Evolutionary conservation across 2,329 filamentous ascomycete genomes (phyloP).

Genomic region (Ceratocystis eucalypticola): DNA sequence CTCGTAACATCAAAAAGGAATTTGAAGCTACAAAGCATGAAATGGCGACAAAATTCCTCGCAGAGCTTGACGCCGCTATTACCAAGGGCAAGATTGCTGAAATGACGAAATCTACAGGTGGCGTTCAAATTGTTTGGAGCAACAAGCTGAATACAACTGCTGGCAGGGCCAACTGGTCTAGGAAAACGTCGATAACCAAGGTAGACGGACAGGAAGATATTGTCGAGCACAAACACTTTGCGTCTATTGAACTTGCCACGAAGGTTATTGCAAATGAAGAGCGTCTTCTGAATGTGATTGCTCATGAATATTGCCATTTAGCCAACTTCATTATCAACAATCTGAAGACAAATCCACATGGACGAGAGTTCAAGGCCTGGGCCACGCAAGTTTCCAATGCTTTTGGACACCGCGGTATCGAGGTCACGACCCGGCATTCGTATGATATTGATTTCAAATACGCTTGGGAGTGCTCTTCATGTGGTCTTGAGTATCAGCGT

Average conservation of each 20-base stretch:
- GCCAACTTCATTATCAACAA: conserved; percentile 80
- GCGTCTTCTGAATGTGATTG: conserved; percentile 76
- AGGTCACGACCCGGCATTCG: conserved; percentile 77
- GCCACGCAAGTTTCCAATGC: conserved; percentile 39
- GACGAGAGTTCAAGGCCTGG: conserved; percentile 71
- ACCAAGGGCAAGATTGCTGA: conserved; percentile 44
- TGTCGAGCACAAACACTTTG: conserved; percentile 41
- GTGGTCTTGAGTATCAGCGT: conserved; percentile 60
- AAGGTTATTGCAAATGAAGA: conserved; percentile 72
- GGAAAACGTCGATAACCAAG: conserved; percentile 37
- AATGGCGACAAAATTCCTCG: conserved; percentile 50
- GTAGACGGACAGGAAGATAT: not conserved
- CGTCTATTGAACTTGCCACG: conserved; percentile 73
- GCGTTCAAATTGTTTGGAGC: conserved; percentile 58
- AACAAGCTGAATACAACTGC: conserved; percentile 71
- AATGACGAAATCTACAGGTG: conserved; percentile 51
- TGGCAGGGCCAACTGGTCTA: conserved; percentile 59
- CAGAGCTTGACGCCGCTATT: conserved; percentile 53
- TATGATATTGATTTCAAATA: conserved; percentile 92
- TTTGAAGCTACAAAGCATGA: conserved; percentile 51
- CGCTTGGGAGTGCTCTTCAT: conserved; percentile 63
- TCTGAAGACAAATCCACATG: conserved; percentile 65
- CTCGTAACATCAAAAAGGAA: conserved; percentile 37
- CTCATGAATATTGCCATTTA: conserved; percentile 92
- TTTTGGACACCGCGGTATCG: conserved; percentile 50